A percentile compares a stretch with the other conserved stretches of the same genome.
Conservation (phyloP, 2,329 filamentous ascomycete genomes). For the Aspergillus sp. region DNA sequence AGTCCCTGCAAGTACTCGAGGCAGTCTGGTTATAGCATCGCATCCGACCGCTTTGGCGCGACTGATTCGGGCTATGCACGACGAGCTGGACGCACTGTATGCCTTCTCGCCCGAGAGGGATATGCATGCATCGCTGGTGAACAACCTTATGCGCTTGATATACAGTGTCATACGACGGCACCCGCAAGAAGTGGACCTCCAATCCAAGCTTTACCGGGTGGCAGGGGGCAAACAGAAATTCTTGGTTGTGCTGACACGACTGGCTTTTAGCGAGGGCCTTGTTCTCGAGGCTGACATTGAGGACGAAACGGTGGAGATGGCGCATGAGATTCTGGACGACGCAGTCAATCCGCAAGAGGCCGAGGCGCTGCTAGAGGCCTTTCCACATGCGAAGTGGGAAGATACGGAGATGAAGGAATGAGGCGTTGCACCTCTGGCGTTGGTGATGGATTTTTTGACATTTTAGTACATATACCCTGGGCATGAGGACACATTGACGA, state of each 20-base stretch:
- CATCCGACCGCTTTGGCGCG: conserved; percentile 74
- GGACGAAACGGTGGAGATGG: conserved; percentile 77
- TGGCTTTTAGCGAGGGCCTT: conserved; percentile 83
- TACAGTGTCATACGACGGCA: conserved; percentile 65
- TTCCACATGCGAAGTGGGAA: conserved; percentile 42
- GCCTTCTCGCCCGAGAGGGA: conserved; percentile 50
- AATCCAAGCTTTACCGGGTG: conserved; percentile 70
- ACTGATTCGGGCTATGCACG: conserved; percentile 74
- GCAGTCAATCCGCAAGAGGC: conserved; percentile 80
- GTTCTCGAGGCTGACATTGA: conserved; percentile 78
- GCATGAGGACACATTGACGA: no score
- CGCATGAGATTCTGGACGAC: conserved; percentile 79
- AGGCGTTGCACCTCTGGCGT: conserved; percentile 3
- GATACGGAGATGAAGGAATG: conserved; percentile 21
- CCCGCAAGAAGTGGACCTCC: conserved; percentile 67
- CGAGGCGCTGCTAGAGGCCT: conserved; percentile 59
- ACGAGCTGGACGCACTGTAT: conserved; percentile 69
- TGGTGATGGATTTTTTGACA: conserved; percentile 1
- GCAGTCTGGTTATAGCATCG: conserved; percentile 66
- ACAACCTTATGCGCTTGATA: conserved; percentile 63
- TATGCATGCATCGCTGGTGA: conserved; percentile 59
- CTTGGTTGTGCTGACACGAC: conserved; percentile 74
- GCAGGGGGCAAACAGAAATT: conserved; percentile 80
- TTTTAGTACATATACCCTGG: conserved; percentile 9
- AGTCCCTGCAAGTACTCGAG: conserved; percentile 65